These are phyloP conservation scores for Lolium rigidum DNA, from an alignment of 176 grass and related monocot species.

Conservation along the genomic window DNA sequence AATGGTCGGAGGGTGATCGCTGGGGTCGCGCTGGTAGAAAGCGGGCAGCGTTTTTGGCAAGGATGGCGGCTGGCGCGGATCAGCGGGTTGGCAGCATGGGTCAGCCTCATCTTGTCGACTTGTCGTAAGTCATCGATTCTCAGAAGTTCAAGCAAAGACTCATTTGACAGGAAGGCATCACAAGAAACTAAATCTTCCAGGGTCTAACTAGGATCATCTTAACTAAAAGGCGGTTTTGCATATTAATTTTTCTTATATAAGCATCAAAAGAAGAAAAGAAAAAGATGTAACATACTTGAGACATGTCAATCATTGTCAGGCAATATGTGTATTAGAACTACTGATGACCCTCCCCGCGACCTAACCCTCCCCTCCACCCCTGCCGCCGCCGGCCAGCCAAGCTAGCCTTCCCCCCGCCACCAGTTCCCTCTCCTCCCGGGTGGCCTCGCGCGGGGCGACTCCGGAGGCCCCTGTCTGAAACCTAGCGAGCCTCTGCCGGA, in stretches of 20 bases:
- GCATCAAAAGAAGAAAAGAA: background rate
- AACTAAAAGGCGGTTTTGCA: background rate
- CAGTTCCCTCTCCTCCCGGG: no score
- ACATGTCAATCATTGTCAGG: background rate
- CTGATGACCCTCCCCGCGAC: background rate
- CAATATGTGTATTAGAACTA: background rate
- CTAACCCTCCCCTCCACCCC: no score
- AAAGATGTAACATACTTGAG: background rate
- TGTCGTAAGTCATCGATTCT: background rate
- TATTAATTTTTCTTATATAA: background rate
- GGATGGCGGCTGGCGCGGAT: no score
- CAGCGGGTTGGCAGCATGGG: no score
- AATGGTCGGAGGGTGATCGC: no score
- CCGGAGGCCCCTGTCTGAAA: no score
- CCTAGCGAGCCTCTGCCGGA: no score
- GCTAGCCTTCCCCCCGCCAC: no score
- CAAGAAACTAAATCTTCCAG: slow-evolving; percentile 3
- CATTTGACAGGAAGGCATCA: background rate
- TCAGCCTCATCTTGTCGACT: background rate
- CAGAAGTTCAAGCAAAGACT: slow-evolving; percentile 24
- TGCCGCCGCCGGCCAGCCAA: no score
- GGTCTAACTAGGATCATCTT: slow-evolving; percentile 7
- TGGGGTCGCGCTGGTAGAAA: no score
- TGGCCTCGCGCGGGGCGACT: no score
- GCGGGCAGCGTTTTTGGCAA: no score